Base-by-base conservation (phyloP, 129 eudicot genomes). In the Artemisia annua region DNA sequence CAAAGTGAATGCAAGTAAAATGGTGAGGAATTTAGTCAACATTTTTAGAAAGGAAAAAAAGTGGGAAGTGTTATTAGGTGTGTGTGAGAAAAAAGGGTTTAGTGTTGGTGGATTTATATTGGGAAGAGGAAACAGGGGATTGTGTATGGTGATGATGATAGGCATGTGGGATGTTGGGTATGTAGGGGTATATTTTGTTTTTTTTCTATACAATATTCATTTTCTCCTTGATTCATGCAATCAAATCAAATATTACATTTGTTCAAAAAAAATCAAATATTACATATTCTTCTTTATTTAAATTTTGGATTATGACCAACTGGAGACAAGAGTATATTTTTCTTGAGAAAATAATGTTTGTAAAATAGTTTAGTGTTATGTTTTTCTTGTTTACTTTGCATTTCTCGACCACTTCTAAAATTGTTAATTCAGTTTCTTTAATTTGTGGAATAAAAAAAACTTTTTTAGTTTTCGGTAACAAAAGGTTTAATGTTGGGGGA, bases 1-100 rank as follows among this genome's bases (percentile, higher is more conserved):
- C 11, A 80, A 57, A 62, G 49, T 70, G 48, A 83, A 52, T 58
- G 78, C 13, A 17, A 86, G 72, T 16, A 86, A 26, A 65, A 78
- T 32, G 62, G 26, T 26, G 12, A 74, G 8, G 3, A 48, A 65
- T 12, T 67, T 13, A 2, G 70, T 70, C 85, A n/a, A n/a, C n/a
- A 86, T 80, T 75, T 63, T 86, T 20, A 61, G 46, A 50, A 28
- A 26, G 16, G n/a, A 20, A 20, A 58, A 11, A 16, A 8, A 52
- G 52, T n/a, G 48, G 48, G 71, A 26, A 61, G 10, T 50, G 46
- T 39, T 39, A 39, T 39, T 7, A 35, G 58, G 17, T 57, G 32
- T 18, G 63, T 3, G 46, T 39, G 46, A 20, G 35, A 26, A 60
- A 61, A 8, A 5, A 61, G 66, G 43, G 66, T 61, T 61, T 61